Conservation (phyloP, 306 rosid species). For the Cicer yamashitae region DNA sequence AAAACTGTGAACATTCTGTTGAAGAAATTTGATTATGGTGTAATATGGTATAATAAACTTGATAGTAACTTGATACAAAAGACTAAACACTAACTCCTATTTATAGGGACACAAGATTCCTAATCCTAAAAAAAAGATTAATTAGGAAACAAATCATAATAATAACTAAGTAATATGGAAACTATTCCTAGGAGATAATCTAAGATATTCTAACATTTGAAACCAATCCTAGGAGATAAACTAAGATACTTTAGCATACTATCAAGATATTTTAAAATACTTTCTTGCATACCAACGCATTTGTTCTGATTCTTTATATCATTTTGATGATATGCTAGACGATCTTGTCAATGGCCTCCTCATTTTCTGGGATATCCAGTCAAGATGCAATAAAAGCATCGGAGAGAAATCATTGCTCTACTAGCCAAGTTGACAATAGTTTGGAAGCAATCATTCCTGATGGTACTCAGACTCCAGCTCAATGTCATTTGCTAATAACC, state of each 20-base stretch:
- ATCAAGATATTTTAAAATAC: conserved; percentile 4
- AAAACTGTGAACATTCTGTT: neutral
- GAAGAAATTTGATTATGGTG: conserved; percentile 15
- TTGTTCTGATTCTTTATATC: conserved; percentile 37
- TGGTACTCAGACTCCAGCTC: conserved; percentile 57
- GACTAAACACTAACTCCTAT: neutral
- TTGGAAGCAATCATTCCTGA: conserved; percentile 73
- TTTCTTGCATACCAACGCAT: neutral
- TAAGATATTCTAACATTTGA: neutral
- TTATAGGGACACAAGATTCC: too few species aligned
- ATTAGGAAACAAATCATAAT: neutral
- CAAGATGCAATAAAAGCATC: conserved; percentile 47
- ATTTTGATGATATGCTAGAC: conserved; percentile 64
- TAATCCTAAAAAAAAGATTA: neutral
- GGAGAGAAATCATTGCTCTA: conserved; percentile 49
- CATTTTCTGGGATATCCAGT: conserved; percentile 61
- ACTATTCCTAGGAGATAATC: neutral
- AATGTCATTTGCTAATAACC: conserved; percentile 40
- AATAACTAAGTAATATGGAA: conserved; percentile 1
- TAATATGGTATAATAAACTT: neutral
- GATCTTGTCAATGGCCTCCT: conserved; percentile 64
- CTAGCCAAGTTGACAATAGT: conserved; percentile 48
- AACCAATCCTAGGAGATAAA: neutral
- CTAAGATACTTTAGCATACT: neutral
- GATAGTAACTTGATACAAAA: neutral